These are phyloP conservation scores for Pseudocercospora macadamiae DNA, from an alignment of 2,329 filamentous ascomycete genomes.

Conservation along the genomic window DNA sequence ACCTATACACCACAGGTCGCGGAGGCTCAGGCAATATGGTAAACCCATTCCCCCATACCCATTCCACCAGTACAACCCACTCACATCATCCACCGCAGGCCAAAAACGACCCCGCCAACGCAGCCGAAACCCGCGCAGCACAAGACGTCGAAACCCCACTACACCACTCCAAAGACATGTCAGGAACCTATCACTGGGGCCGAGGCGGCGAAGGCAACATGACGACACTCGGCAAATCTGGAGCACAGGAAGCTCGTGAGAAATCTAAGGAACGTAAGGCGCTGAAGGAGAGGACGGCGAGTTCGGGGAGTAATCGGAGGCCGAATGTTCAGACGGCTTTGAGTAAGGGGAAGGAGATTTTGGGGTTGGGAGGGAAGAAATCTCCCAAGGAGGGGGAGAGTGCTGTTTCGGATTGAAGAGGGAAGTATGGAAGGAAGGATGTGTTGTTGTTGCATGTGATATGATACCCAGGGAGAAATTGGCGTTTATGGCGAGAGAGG, in stretches of 20 bases:
- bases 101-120: constrained; percentile 64
- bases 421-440: neutral
- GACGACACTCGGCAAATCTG: constrained; percentile 46
- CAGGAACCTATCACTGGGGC: constrained; percentile 67
- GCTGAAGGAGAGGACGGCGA: constrained; percentile 39
- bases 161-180: constrained; percentile 56
- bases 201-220: constrained; percentile 77
- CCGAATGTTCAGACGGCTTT: constrained; percentile 45
- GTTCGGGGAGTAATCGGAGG: constrained; percentile 27
- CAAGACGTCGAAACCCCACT: constrained; percentile 74
- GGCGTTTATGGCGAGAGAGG: neutral
- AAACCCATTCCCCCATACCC: neutral
- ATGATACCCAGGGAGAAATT: neutral
- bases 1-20: constrained; percentile 86
- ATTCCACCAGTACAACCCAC: neutral
- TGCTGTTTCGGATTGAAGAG: constrained; percentile 1
- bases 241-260: constrained; percentile 43
- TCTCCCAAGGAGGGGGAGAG: constrained; percentile 13
- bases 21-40: constrained; percentile 86
- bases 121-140: constrained; percentile 70
- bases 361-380: constrained; percentile 49
- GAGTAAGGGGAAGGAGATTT: constrained; percentile 58
- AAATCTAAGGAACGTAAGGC: constrained; percentile 31
- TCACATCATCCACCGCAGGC: constrained; percentile 45
- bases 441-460: neutral